Percentiles rank a stretch among this genome's conserved stretches.
These are phyloP conservation scores for Rostrohypoxylon terebratum DNA, from an alignment of 495 filamentous ascomycete species.

Conservation along the genomic window DNA sequence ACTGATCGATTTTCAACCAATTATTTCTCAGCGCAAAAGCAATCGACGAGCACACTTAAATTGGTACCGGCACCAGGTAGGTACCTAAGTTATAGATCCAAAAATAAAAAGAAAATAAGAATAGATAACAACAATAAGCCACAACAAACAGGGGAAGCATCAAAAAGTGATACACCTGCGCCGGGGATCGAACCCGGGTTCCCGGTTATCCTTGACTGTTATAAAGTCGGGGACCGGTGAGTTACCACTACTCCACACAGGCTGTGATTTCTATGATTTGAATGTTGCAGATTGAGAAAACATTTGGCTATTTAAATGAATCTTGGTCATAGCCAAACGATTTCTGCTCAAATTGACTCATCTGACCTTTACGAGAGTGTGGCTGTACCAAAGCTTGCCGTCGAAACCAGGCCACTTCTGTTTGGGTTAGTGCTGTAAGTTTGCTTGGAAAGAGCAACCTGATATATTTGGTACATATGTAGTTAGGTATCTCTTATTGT, in stretches of 20 bases:
- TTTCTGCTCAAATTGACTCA: background rate
- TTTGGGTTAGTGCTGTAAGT: background rate
- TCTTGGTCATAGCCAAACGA: background rate
- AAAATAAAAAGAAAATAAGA: slow-evolving; percentile 10
- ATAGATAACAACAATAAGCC: no score
- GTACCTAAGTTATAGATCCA: no score
- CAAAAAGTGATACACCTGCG: slow-evolving; percentile 31
- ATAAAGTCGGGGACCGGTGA: slow-evolving; percentile 40
- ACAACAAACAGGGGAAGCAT: no score
- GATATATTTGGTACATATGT: background rate
- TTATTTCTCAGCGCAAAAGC: background rate
- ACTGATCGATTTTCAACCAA: background rate
- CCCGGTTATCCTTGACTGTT: slow-evolving; percentile 28
- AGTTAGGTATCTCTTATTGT: no score
- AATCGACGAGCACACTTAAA: no score
- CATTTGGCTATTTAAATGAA: background rate
- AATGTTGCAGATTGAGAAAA: background rate
- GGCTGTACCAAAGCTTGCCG: background rate
- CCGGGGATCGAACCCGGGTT: slow-evolving; percentile 46
- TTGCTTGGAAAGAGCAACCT: background rate
- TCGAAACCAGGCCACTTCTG: background rate
- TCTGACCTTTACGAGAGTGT: background rate
- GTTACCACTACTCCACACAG: slow-evolving; percentile 48
- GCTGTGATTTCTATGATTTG: background rate
- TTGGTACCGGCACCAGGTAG: no score